A percentile compares a stretch with the other conserved stretches of the same genome.
Evolutionary conservation across 805 yeast genomes (phyloP).

Genomic region (Cyberlindnera mississippiensis): DNA sequence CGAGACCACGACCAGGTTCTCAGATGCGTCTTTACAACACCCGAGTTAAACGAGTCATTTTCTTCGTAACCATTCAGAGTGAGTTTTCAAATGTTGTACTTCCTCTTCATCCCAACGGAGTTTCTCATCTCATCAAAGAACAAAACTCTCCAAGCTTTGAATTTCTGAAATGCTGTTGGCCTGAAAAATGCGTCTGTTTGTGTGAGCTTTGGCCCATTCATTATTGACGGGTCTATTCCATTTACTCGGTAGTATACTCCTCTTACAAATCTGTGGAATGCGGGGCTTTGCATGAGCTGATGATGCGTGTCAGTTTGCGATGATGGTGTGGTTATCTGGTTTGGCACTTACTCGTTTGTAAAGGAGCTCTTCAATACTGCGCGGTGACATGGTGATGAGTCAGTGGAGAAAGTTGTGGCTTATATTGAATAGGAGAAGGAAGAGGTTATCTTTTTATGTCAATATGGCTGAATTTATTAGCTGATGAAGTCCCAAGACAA

Average conservation of each 20-base stretch:
- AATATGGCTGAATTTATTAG: no score
- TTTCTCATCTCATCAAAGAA: conserved; percentile 60
- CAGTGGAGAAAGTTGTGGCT: neutral
- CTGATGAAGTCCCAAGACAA: no score
- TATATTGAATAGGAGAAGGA: no score
- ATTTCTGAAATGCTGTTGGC: conserved; percentile 53
- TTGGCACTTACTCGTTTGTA: conserved; percentile 21
- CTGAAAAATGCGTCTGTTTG: conserved; percentile 19
- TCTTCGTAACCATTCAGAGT: conserved; percentile 26
- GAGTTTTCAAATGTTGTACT: conserved; percentile 23
- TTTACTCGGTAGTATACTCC: conserved; percentile 61
- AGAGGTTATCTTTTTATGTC: no score
- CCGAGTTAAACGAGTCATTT: conserved; percentile 14
- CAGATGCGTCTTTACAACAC: conserved; percentile 15
- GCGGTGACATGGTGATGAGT: conserved; percentile 21
- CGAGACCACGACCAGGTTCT: conserved; percentile 17
- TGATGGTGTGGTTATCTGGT: neutral
- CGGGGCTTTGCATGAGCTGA: conserved; percentile 48
- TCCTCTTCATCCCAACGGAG: conserved; percentile 43
- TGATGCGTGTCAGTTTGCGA: no score
- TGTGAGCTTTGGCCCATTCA: conserved; percentile 29
- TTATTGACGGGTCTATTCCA: conserved; percentile 38
- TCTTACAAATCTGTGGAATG: conserved; percentile 61
- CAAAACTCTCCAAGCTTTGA: conserved; percentile 55
- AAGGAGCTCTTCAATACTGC: conserved; percentile 45